Evolutionary conservation across 768 basidiomycete species (phyloP), one percentile per base, ranked within the genome.

Genomic region (Termitomyces sp.): DNA sequence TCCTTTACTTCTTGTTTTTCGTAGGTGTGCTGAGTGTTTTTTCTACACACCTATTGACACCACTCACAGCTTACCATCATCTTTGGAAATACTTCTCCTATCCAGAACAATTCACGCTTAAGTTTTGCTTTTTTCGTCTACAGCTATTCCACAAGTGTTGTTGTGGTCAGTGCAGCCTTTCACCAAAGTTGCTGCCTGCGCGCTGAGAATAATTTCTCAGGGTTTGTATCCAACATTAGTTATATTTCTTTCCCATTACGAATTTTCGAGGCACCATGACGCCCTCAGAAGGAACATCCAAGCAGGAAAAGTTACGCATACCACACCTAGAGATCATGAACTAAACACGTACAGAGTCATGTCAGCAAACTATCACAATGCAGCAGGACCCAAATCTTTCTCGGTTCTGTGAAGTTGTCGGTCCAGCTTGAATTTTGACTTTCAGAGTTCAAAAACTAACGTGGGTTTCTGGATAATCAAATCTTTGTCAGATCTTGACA

Each of bases 1-100:
- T 58, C 11, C 39, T 58, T 3, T 58, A 58, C 30, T 58, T 58
- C 41, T 5, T 58, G 0, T 58, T 58, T 27, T 58, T 58, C 52
- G 57, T 58, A 30, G n/a, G 54, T 48, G 16, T 23, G 28, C 3
- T 10, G 21, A 21, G 40, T 11, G 4, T 23, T n/a, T n/a, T n/a
- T 3, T 5, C 21, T 25, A 17, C 28, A 19, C n/a, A 34, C 39
- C 28, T 28, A 17, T 32, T 43, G 41, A 54, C 17, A 35, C n/a
- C 6, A 46, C 19, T 6, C 14, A 25, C 23, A 56, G 55, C 48
- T 56, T 12, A 39, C 44, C 25, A 42, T 43, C 4, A 48, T 50
- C 25, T 53, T 58, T 12, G 51, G 44, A 5, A 58, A 58, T 32
- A 58, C 46, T 17, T 44, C 50, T 40, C 51, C 25, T 5, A 37